A percentile compares a stretch with the other conserved stretches of the same genome.
Conservation (phyloP, 345 rosid genomes). For the Eutrema heterophyllum region DNA sequence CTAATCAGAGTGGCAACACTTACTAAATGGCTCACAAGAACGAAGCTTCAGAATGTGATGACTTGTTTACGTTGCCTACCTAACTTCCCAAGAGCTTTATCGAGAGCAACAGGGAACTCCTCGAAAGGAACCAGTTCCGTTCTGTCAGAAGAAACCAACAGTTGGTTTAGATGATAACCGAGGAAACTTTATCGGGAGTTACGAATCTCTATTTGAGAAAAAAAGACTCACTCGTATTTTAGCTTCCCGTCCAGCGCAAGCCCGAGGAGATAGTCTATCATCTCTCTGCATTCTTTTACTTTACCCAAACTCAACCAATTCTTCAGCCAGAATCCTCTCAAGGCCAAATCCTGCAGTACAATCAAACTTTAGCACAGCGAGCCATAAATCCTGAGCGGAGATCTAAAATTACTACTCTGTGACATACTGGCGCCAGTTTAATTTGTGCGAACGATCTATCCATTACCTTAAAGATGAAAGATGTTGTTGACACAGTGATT, state of each 20-base stretch:
- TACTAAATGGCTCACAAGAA: background rate
- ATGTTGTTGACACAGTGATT: conserved; percentile 65
- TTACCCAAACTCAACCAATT: conserved; percentile 60
- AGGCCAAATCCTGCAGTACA: conserved; percentile 61
- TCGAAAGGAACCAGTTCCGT: conserved; percentile 64
- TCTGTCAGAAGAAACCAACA: conserved; percentile 38
- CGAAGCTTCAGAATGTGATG: conserved; percentile 45
- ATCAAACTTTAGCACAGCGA: background rate
- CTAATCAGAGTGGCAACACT: background rate
- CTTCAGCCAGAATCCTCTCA: conserved; percentile 94
- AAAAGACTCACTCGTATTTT: conserved; percentile 63
- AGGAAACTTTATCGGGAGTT: background rate
- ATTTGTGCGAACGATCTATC: background rate
- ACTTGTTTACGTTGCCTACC: conserved; percentile 94
- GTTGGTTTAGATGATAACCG: background rate
- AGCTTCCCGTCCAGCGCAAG: conserved; percentile 58
- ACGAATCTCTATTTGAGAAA: background rate
- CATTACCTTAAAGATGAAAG: conserved; percentile 73
- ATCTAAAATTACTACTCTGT: background rate
- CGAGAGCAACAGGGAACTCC: conserved; percentile 53
- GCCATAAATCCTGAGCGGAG: background rate
- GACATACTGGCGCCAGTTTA: background rate
- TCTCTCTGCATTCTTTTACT: conserved; percentile 56
- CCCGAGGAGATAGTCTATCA: conserved; percentile 71
- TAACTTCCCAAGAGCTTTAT: conserved; percentile 66